Evolutionary conservation across 257 asterid species (phyloP), one percentile per base, ranked within the genome.

Genomic region (Eustoma russellianum): DNA sequence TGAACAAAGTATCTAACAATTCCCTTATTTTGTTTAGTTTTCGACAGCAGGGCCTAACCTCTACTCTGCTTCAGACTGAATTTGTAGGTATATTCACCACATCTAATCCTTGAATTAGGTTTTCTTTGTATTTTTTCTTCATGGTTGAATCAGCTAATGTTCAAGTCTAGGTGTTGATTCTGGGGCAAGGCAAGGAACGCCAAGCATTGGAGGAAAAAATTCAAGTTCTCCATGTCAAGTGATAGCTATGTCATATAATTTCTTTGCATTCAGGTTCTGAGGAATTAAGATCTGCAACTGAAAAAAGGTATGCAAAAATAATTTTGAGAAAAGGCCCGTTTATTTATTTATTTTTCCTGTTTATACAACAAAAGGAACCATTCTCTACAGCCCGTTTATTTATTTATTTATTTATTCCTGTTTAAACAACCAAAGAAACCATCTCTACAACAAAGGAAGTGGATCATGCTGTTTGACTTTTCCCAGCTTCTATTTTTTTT

Each of bases 71-170:
- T 35, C 68, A 58, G 59, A 51, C 62, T 38, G 73, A 55, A 64
- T 57, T 49, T 55, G 67, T 46, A 77, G 87, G 78, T 71, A 65
- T 9, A 45, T 50, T 53, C 33, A 34, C 46, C 54, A 55, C 12
- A 40, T 41, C 17, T 41, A 16, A 33, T 66, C 49, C 55, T 56
- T 52, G 28, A 48, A 17, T 41, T 44, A 40, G 46, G 17, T 45
- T 46, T 49, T 53, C 40, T 17, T 48, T 53, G 17, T 13, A 35
- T 5, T 64, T 14, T 8, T 30, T 46, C 35, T 45, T 11, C 17
- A 28, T 24, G 30, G 15, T 47, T 18, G 53, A 52, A 44, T 50
- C 49, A 30, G 56, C 35, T 38, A 41, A 44, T 53, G 38, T 58
- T 40, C 44, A 47, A 50, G 47, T 50, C 3, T 33, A 63, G 67